Evolutionary conservation across 179 eudicot genomes (phyloP).

Genomic region (Gypsophila paniculata): DNA sequence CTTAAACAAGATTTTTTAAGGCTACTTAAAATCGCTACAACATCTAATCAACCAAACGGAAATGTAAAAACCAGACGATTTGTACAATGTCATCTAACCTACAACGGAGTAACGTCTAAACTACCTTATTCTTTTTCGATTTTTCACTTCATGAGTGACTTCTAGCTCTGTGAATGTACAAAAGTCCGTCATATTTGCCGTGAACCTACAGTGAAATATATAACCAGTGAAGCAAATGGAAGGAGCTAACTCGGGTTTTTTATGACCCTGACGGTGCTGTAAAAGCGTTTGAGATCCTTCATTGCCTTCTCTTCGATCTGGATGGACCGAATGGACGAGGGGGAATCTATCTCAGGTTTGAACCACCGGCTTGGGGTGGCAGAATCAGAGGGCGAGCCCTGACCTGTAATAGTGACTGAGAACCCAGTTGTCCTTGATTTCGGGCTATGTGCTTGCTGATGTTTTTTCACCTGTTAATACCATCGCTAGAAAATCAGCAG

Average conservation of each 20-base stretch:
- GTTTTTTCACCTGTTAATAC: slow-evolving; percentile 45
- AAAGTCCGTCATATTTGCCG: slow-evolving; percentile 17
- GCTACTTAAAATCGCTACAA: neutral
- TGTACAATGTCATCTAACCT: slow-evolving; percentile 20
- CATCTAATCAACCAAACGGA: slow-evolving; percentile 13
- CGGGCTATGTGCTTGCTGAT: slow-evolving; percentile 61
- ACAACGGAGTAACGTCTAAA: slow-evolving; percentile 5
- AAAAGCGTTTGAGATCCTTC: slow-evolving; percentile 84
- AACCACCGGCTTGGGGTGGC: slow-evolving; percentile 65
- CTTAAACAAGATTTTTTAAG: slow-evolving; percentile 23
- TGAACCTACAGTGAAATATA: slow-evolving; percentile 6
- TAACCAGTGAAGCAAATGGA: slow-evolving; percentile 10
- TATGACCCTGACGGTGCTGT: slow-evolving; percentile 74
- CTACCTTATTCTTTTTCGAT: slow-evolving; percentile 9
- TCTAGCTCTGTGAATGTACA: slow-evolving; percentile 31
- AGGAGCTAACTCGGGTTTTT: slow-evolving; percentile 35
- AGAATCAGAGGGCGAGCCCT: slow-evolving; percentile 82
- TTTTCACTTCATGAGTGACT: slow-evolving; percentile 1
- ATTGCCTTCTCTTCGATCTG: slow-evolving; percentile 95
- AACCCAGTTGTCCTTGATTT: slow-evolving; percentile 77
- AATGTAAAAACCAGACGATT: neutral
- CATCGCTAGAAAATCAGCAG: slow-evolving; percentile 2
- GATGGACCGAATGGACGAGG: slow-evolving; percentile 80
- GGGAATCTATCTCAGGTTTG: slow-evolving; percentile 73
- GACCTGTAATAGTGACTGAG: slow-evolving; percentile 45